These are phyloP conservation scores for Knufia petricola DNA, from an alignment of 2,329 filamentous ascomycete species.

Conservation along the genomic window DNA sequence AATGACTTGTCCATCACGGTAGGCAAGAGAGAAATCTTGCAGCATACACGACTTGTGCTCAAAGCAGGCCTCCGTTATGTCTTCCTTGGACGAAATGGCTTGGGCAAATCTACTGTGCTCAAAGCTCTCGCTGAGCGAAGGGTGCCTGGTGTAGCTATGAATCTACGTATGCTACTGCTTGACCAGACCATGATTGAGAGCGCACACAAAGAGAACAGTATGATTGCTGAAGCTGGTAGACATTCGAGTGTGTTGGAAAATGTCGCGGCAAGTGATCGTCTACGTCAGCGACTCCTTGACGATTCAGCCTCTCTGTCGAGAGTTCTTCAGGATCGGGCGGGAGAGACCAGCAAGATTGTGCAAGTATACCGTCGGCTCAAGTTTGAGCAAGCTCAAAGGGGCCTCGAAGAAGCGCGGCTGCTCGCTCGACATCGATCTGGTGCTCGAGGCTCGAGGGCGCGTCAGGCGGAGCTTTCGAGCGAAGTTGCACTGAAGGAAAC, in stretches of 20 bases:
- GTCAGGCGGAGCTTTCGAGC: constrained; percentile 61
- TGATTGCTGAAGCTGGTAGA: constrained; percentile 27
- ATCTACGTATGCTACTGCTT: constrained; percentile 56
- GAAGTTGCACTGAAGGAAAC: constrained; percentile 59
- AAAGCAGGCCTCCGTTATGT: constrained; percentile 69
- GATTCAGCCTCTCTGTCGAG: constrained; percentile 40
- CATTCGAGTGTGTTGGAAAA: constrained; percentile 52
- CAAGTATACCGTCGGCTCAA: constrained; percentile 43
- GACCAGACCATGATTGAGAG: constrained; percentile 48
- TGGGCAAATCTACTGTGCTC: constrained; percentile 70
- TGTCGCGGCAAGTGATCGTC: constrained; percentile 47
- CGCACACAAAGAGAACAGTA: constrained; percentile 14
- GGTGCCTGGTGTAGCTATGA: constrained; percentile 63
- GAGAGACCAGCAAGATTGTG: constrained; percentile 51
- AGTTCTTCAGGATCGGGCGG: constrained; percentile 13
- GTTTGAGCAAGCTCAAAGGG: constrained; percentile 52
- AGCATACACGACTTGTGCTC: constrained; percentile 58
- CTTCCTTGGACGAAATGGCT: constrained; percentile 69
- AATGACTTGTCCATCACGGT: constrained; percentile 20
- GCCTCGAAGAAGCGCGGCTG: constrained; percentile 61
- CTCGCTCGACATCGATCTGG: constrained; percentile 66
- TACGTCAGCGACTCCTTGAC: constrained; percentile 45
- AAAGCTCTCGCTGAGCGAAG: constrained; percentile 68
- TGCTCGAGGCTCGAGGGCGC: constrained; percentile 61
- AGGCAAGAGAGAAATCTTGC: constrained; percentile 50